Evolutionary conservation across 495 filamentous ascomycete genomes (phyloP), one percentile per base, ranked within the genome.

Genomic region (Penicillium macrosclerotiorum): DNA sequence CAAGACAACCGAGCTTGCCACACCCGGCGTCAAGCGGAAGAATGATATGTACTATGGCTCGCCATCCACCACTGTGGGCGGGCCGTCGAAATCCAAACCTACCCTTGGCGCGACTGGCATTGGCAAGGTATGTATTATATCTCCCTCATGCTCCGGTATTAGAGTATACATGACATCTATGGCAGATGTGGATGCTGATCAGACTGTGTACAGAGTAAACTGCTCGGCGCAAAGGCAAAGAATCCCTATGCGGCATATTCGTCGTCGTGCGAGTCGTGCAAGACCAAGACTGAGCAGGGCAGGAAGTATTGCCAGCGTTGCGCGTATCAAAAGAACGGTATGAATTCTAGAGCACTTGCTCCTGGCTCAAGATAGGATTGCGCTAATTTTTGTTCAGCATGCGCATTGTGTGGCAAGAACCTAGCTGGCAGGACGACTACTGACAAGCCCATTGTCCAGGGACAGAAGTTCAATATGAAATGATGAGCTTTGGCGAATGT

Each of bases 11-110:
- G 72, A 80, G 20, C 77, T 88, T 34, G 81, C 81, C 45, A 86
- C 84, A 1, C 84, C 84, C 0, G 75, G 74, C 24, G 84, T 88
- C 52, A 86, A 88, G 62, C 80, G 78, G 62, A 85, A 84, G 66
- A 79, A 65, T 59, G 84, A 88, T 27, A 80, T 86, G 73, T 88
- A 88, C 70, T 78, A 82, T 57, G 83, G 84, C 39, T 86, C 82
- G 1, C 67, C 80, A 3, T 75, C 80, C 22, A 77, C 78, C 38
- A 80, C 80, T 2, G 45, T 77, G n/a, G 81, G 79, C 9, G 72
- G 43, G 6, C 30, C 33, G 5, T 46, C 43, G 16, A 51, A 80
- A 33, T 71, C 72, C 34, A 84, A 83, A 32, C 7, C 56, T 29
- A 66, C 57, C n/a, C 14, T 72, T 22, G 68, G 68, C 16, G 56